These are phyloP conservation scores for Euphorbia lathyris DNA, from an alignment of 345 rosid genomes.

Conservation along the genomic window DNA sequence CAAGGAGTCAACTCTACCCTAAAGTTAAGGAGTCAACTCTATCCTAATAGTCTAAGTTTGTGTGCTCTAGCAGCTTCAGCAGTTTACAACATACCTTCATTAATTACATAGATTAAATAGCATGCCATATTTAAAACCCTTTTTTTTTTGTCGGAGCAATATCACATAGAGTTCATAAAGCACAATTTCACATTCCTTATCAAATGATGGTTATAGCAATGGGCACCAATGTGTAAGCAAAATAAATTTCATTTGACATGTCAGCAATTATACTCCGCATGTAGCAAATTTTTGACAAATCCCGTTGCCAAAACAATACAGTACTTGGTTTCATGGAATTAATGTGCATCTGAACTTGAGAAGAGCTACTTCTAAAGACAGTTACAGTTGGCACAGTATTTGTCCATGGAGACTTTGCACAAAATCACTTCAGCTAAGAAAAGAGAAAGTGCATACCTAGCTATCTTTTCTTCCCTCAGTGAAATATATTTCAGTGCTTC, in stretches of 20 bases:
- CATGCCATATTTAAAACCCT: no score
- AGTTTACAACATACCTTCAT: no score
- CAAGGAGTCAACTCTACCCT: no score
- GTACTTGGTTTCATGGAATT: neutral
- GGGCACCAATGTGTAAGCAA: no score
- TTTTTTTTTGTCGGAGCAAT: neutral
- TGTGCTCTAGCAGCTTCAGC: no score
- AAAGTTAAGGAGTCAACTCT: no score
- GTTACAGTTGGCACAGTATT: neutral
- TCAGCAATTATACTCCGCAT: neutral
- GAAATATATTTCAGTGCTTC: slow-evolving; percentile 68
- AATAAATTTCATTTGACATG: neutral
- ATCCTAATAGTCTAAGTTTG: no score
- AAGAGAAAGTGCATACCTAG: slow-evolving; percentile 38
- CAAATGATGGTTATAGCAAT: no score
- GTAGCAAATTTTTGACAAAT: neutral
- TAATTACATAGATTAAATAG: no score
- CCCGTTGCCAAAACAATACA: neutral
- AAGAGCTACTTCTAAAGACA: neutral
- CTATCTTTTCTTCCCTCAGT: slow-evolving; percentile 57
- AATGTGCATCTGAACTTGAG: neutral
- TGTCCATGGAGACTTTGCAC: neutral
- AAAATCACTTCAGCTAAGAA: neutral
- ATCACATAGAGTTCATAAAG: neutral
- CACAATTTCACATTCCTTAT: neutral